Percentiles rank a stretch among this genome's conserved stretches.
phyloP scores from a whole-genome alignment of 768 basidiomycete species.

The Auriscalpium vulgare region DNA sequence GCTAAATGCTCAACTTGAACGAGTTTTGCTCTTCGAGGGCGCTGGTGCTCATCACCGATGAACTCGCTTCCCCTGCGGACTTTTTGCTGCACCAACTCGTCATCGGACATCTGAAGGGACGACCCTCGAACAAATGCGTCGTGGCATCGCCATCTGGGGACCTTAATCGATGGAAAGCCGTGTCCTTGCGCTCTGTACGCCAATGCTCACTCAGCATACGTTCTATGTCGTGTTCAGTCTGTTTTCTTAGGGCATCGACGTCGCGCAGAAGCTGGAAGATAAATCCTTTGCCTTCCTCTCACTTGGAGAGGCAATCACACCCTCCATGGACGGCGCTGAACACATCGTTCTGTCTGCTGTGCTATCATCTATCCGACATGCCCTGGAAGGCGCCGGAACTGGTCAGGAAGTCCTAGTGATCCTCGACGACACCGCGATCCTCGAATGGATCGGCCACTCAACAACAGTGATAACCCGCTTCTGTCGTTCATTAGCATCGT shows the following conservation, averaged over 20 bases:
- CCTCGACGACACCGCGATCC: constrained; percentile 59
- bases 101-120: constrained; percentile 41
- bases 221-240: background rate
- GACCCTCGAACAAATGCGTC: constrained; percentile 27
- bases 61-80: constrained; percentile 62
- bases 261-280: constrained; percentile 8
- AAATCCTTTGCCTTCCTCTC: background rate
- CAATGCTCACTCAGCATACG: background rate
- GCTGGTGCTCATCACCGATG: constrained; percentile 59
- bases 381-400: background rate
- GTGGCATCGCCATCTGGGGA: constrained; percentile 54
- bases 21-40: constrained; percentile 30
- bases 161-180: constrained; percentile 51
- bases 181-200: constrained; percentile 58
- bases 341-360: no score
- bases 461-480: constrained; percentile 46
- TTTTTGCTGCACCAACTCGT: constrained; percentile 59
- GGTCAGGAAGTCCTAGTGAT: constrained; percentile 36
- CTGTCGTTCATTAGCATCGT: constrained; percentile 46
- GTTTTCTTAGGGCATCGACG: constrained; percentile 6
- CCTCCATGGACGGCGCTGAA: no score
- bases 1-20: no score
- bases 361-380: constrained; percentile 5
- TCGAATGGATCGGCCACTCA: constrained; percentile 67
- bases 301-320: background rate